Conservation (phyloP, 768 basidiomycete genomes). For the Suillus subalutaceus region DNA sequence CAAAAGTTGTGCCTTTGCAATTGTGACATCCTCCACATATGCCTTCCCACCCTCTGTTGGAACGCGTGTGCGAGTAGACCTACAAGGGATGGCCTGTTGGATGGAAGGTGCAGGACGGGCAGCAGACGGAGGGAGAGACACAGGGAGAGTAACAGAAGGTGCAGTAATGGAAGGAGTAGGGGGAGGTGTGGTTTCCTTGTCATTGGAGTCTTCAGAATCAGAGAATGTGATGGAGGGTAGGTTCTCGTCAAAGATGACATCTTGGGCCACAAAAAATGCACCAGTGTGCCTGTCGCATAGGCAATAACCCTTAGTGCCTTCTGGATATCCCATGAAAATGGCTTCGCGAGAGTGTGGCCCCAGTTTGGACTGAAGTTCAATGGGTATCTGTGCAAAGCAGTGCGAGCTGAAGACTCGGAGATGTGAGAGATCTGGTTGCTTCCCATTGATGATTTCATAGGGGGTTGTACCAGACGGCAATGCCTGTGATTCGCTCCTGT, state of each 20-base stretch:
- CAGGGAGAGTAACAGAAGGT: too few relatives aligned
- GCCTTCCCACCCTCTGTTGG: too few relatives aligned
- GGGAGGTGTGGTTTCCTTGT: fast-evolving
- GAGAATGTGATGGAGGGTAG: fast-evolving
- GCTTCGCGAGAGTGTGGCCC: conserved; percentile 15
- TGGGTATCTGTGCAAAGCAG: too few relatives aligned
- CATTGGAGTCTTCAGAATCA: neutral
- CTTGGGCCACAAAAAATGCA: fast-evolving
- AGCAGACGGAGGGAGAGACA: too few relatives aligned
- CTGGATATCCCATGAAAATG: neutral
- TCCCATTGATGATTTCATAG: conserved; percentile 23
- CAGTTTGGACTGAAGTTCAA: neutral
- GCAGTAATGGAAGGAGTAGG: fast-evolving
- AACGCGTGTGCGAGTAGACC: too few relatives aligned
- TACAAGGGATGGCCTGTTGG: too few relatives aligned
- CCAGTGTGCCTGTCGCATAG: fast-evolving
- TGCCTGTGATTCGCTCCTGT: fast-evolving
- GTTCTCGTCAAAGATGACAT: neutral
- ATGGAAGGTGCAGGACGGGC: too few relatives aligned
- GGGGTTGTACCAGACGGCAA: conserved; percentile 10
- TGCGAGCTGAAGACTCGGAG: conserved; percentile 26
- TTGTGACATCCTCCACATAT: too few relatives aligned
- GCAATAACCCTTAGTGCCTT: neutral
- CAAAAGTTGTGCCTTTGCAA: too few relatives aligned
- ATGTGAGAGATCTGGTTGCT: conserved; percentile 24